phyloP scores from a whole-genome alignment of 2,329 filamentous ascomycete species.

The Aureobasidium vineae region DNA sequence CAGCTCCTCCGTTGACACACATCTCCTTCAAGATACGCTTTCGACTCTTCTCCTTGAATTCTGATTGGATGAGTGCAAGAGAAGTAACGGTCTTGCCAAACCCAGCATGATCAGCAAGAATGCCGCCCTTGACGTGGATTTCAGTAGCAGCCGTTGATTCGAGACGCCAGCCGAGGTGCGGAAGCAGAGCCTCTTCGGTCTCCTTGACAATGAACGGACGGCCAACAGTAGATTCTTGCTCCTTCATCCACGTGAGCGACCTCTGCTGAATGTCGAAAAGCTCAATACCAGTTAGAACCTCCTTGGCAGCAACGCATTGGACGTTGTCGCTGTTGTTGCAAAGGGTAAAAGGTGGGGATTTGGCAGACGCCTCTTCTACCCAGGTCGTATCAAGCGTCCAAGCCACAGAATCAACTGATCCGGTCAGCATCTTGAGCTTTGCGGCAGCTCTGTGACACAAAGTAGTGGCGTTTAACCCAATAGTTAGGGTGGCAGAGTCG shows the following conservation, averaged over 20 bases:
- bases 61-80: conserved; percentile 55
- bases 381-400: conserved; percentile 52
- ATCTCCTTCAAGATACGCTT: not conserved
- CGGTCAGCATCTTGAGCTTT: conserved; percentile 18
- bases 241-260: conserved; percentile 60
- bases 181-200: conserved; percentile 55
- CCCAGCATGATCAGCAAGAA: conserved; percentile 63
- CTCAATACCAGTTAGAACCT: conserved; percentile 35
- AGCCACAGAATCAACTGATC: conserved; percentile 30
- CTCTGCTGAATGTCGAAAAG: conserved; percentile 55
- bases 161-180: conserved; percentile 51
- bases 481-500: not conserved
- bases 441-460: conserved; percentile 37
- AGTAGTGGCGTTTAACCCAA: conserved; percentile 35
- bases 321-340: conserved; percentile 42
- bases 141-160: conserved; percentile 53
- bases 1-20: not conserved
- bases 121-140: conserved; percentile 54
- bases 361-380: conserved; percentile 36
- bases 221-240: conserved; percentile 49
- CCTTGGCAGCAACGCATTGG: conserved; percentile 27
- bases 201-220: conserved; percentile 53
- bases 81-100: conserved; percentile 66
- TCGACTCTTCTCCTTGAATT: conserved; percentile 36
- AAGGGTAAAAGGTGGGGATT: conserved; percentile 45